These are phyloP conservation scores for Aspergillus carlsbadensis DNA, from an alignment of 495 filamentous ascomycete genomes.

Conservation along the genomic window DNA sequence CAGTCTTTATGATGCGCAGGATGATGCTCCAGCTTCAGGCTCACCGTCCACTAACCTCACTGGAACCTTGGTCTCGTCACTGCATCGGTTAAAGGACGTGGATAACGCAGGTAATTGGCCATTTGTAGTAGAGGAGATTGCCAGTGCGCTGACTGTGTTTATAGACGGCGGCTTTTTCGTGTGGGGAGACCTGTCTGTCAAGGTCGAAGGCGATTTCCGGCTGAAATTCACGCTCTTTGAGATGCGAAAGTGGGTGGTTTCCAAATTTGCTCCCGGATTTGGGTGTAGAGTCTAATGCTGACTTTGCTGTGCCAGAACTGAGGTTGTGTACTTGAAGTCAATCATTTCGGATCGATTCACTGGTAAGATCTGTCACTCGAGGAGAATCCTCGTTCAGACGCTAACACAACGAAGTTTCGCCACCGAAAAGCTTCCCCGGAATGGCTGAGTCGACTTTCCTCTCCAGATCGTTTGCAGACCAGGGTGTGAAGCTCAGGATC, in stretches of 20 bases:
- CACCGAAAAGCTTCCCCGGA: constrained; percentile 79
- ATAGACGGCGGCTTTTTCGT: constrained; percentile 93
- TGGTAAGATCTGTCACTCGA: constrained; percentile 41
- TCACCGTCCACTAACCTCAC: constrained; percentile 60
- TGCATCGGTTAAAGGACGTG: constrained; percentile 89
- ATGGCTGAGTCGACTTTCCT: constrained; percentile 90
- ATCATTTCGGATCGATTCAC: constrained; percentile 73
- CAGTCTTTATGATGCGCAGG: constrained; percentile 63
- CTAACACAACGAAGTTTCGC: constrained; percentile 54
- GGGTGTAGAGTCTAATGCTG: background rate
- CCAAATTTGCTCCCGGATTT: background rate
- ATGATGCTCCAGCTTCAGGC: constrained; percentile 54
- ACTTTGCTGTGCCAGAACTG: constrained; percentile 28
- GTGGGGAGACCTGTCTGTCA: constrained; percentile 90
- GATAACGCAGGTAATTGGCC: constrained; percentile 69
- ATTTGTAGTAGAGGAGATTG: background rate
- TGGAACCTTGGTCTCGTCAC: constrained; percentile 84
- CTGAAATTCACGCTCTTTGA: constrained; percentile 88
- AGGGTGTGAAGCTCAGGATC: constrained; percentile 85
- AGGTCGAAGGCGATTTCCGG: constrained; percentile 73
- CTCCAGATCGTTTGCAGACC: constrained; percentile 90
- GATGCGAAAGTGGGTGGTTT: constrained; percentile 62
- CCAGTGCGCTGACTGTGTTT: constrained; percentile 15
- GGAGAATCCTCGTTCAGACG: background rate
- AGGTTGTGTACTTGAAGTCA: constrained; percentile 66